These are phyloP conservation scores for Puccinia coronata DNA, from an alignment of 1,284 basidiomycete species.

Conservation along the genomic window DNA sequence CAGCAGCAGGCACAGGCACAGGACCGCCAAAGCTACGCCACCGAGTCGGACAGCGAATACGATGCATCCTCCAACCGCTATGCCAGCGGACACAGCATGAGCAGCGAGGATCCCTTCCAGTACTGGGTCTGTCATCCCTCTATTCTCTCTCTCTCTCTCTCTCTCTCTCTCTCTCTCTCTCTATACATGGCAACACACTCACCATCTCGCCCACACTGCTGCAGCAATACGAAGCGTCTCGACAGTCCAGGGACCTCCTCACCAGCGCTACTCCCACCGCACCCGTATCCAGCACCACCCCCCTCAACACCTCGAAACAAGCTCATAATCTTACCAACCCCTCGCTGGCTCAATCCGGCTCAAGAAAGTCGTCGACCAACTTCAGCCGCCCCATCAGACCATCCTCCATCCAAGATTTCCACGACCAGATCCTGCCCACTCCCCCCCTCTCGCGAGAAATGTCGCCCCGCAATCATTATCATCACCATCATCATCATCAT, in stretches of 20 bases:
- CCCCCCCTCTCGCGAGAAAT: conserved; percentile 19
- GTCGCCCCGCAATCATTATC: conserved; percentile 15
- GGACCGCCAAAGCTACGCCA: too few relatives aligned
- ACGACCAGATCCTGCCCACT: not conserved
- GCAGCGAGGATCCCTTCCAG: conserved; percentile 36
- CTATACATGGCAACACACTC: too few relatives aligned
- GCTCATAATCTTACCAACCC: too few relatives aligned
- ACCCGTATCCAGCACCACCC: not conserved
- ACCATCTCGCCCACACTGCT: too few relatives aligned
- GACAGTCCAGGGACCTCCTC: conserved; percentile 9
- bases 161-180: not conserved
- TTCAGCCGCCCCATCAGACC: conserved; percentile 29
- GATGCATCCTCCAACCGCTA: not conserved
- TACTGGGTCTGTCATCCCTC: conserved; percentile 38
- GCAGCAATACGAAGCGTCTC: conserved; percentile 39
- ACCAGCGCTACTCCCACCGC: not conserved
- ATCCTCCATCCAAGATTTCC: not conserved
- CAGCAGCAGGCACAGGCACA: too few relatives aligned
- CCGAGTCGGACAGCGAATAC: too few relatives aligned
- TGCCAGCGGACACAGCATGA: conserved; percentile 25
- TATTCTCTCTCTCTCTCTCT: too few relatives aligned
- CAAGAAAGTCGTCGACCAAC: conserved; percentile 7
- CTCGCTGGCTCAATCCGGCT: not conserved
- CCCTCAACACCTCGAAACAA: not conserved
- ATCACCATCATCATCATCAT: too few relatives aligned